These are phyloP conservation scores for Friedmanniomyces endolithicus DNA, from an alignment of 495 filamentous ascomycete genomes.

Conservation along the genomic window DNA sequence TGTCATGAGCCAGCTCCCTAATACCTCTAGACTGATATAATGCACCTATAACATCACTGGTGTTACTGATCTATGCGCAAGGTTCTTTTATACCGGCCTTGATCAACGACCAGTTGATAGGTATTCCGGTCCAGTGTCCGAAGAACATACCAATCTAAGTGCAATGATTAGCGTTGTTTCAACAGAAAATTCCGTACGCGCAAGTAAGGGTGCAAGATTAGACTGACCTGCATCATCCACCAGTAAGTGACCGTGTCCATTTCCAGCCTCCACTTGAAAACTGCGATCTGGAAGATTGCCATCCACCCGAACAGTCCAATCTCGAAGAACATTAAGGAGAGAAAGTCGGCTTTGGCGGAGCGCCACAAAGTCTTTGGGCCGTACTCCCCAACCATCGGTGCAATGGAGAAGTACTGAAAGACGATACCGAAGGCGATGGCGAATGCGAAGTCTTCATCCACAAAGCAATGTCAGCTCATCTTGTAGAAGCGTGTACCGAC, in stretches of 20 bases:
- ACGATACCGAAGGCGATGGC: constrained; percentile 26
- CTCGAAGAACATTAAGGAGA: constrained; percentile 21
- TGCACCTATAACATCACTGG: no score
- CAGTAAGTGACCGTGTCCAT: constrained; percentile 27
- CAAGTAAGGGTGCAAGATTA: not conserved
- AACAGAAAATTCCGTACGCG: not conserved
- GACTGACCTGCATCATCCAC: constrained; percentile 16
- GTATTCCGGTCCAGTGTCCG: constrained; percentile 23
- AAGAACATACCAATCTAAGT: constrained; percentile 26
- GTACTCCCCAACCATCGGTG: constrained; percentile 26
- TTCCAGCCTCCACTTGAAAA: constrained; percentile 14
- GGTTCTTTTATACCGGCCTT: constrained; percentile 25
- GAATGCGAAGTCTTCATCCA: constrained; percentile 22
- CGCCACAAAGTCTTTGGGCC: constrained; percentile 21
- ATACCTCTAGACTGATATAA: no score
- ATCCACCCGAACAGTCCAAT: constrained; percentile 30
- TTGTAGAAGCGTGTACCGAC: no score
- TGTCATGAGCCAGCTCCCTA: no score
- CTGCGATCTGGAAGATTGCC: constrained; percentile 24
- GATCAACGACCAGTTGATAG: constrained; percentile 29
- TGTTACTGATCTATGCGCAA: constrained; percentile 3
- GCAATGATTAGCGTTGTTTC: constrained; percentile 21
- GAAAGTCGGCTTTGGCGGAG: constrained; percentile 25
- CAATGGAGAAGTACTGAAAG: constrained; percentile 31
- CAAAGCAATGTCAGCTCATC: not conserved